Evolutionary conservation across 495 filamentous ascomycete genomes (phyloP).

Genomic region (Cladorrhinum samala): DNA sequence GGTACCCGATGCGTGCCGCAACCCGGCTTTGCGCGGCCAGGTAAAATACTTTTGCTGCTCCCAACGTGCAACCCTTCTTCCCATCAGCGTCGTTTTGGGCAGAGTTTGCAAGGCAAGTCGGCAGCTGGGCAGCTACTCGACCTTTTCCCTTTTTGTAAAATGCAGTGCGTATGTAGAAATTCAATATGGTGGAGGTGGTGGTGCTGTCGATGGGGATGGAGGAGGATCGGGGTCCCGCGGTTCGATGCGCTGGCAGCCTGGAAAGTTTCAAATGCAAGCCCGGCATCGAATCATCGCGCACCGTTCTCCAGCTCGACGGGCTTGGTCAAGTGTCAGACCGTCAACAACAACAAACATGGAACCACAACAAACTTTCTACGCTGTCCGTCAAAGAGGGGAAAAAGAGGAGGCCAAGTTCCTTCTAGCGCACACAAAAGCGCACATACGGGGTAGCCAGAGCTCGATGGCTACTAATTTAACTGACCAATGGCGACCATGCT

Average conservation of each 20-base stretch:
- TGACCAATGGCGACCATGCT: too few relatives aligned
- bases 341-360: constrained; percentile 5
- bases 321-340: constrained; percentile 6
- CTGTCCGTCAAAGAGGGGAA: background rate
- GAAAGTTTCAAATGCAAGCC: constrained; percentile 28
- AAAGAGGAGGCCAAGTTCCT: background rate
- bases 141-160: background rate
- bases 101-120: background rate
- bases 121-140: constrained; percentile 5
- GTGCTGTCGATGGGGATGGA: constrained; percentile 7
- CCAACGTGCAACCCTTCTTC: too few relatives aligned
- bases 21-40: background rate
- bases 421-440: background rate
- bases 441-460: background rate
- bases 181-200: background rate
- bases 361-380: too few relatives aligned
- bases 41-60: too few relatives aligned
- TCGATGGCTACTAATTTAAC: background rate
- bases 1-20: background rate
- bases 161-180: too few relatives aligned
- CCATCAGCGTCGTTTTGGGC: constrained; percentile 6
- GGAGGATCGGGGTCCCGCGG: constrained; percentile 18
- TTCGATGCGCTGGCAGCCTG: constrained; percentile 31
- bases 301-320: constrained; percentile 6
- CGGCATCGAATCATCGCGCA: constrained; percentile 20